A percentile compares a stretch with the other conserved stretches of the same genome.
These are phyloP conservation scores for Kwoniella dejecticola DNA, from an alignment of 768 basidiomycete species.

Conservation along the genomic window DNA sequence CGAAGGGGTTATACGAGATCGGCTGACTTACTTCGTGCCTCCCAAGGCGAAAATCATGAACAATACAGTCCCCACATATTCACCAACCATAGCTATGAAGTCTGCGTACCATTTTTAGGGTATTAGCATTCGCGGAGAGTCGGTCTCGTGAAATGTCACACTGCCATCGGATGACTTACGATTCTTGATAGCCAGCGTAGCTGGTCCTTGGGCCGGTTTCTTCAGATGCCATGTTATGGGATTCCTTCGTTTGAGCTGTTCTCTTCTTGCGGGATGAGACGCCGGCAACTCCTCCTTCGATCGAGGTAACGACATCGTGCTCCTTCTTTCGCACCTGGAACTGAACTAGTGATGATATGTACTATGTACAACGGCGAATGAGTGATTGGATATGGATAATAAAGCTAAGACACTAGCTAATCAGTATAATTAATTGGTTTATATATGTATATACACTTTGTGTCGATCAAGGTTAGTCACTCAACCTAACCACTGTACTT, in stretches of 20 bases:
- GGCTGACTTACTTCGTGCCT: conserved; percentile 49
- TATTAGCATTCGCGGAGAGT: background rate
- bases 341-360: too few species aligned
- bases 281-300: conserved; percentile 3
- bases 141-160: background rate
- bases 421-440: too few species aligned
- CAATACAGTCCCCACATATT: conserved; percentile 53
- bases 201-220: conserved; percentile 37
- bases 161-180: conserved; percentile 31
- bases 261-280: background rate
- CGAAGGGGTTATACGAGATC: background rate
- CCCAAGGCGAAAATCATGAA: conserved; percentile 55
- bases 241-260: conserved; percentile 20
- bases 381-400: background rate
- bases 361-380: background rate
- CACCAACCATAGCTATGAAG: conserved; percentile 54
- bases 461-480: conserved; percentile 17
- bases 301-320: conserved; percentile 10
- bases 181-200: conserved; percentile 47
- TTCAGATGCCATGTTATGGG: conserved; percentile 43
- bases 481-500: background rate
- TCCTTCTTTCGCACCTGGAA: too few species aligned
- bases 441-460: too few species aligned
- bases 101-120: conserved; percentile 19
- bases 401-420: too few species aligned